Evolutionary conservation across 2,329 filamentous ascomycete species (phyloP), one percentile per base, ranked within the genome.

Genomic region (Cladophialophora carrionii): DNA sequence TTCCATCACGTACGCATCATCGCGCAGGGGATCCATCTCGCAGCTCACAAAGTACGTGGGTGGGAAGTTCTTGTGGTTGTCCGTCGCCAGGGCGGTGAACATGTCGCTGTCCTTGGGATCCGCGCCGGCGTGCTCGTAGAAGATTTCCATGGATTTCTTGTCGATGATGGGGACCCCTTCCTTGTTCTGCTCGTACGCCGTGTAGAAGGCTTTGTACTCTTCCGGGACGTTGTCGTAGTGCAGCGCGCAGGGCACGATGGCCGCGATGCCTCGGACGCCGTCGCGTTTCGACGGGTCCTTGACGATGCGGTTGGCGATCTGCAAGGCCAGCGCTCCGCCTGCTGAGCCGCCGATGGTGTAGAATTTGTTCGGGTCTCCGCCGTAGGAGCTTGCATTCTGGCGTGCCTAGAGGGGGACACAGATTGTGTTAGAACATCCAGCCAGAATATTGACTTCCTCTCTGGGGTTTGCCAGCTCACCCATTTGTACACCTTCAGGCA

Each of bases 261-360:
- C 75, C 3, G 78, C 68, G 3, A 80, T 73, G 26, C 78, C 78
- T n/a, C 75, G 73, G n/a, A 80, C 63, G 1, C 71, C 67, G 29
- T 74, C 71, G 24, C 72, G 68, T 32, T 64, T 73, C 5, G 73
- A 57, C 2, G 74, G 76, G 22, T 76, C 73, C 57, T 79, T 78
- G 58, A 79, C 71, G 12, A 78, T 70, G 61, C 71, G 75, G 62
- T 80, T 71, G 22, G 76, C 78, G 14, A 74, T 64, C 10, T 73
- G 74, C 8, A 80, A 72, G 0, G 77, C 76, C 22, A 79, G 68
- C 24, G 75, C 74, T 17, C 72, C 78, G 34, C 78, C 78, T 12
- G 78, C 78, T 8, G 77, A 79, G 3, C 72, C 72, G 22, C 78
- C 78, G 10, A 75, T 72, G 0, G 74, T 75, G 46, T 78, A 73